Base-by-base conservation (phyloP, 805 yeast genomes). In the Saccharomycopsis schoenii region DNA sequence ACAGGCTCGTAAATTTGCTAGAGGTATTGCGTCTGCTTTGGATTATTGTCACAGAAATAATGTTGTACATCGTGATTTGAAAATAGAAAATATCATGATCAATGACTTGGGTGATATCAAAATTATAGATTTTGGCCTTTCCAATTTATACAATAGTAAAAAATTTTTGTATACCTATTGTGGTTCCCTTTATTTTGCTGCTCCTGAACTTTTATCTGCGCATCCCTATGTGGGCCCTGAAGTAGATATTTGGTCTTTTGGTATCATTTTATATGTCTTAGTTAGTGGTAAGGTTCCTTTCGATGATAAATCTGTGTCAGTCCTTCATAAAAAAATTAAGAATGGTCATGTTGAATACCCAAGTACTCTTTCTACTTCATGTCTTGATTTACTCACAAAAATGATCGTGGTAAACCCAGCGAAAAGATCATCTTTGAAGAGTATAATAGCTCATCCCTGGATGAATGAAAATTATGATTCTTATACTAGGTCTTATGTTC, bases 271-370 rank as follows among this genome's bases (percentile, higher is more conserved):
- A 58, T 94, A 90, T 70, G 99, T 94, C 8, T 77, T 94, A 63
- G 97, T 94, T 1, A 92, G 97, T 72, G 99, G 99, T 60, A 92
- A 90, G 71, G 98, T 94, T 14, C 99, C 99, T 9, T 94, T 94
- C 72, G 99, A 94, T 72, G 98, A 94, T 70, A 96, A 90, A 68
- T 85, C 89, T 66, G 96, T 96, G 65, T 85, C 92, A 55, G 92
- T 88, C 1, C 78, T 94, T 67, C 99, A 94, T 72, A 96, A 90
- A 65, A 92, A 92, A 72, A 94, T 94, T 71, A 94, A 93, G 71
- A 82, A 85, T 66, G 99, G 98, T 50, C 79, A 84, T 64, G 96
- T 94, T 11, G 97, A 91, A 66, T 94, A 94, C 71, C 98, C 99
- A 8, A 80, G 81, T 42, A 84, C 85, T 74, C 74, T 94, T 56